Percentiles rank a stretch among this genome's conserved stretches.
These are phyloP conservation scores for Dillenia suffruticosa DNA, from an alignment of 164 flowering plant genomes.

Conservation along the genomic window DNA sequence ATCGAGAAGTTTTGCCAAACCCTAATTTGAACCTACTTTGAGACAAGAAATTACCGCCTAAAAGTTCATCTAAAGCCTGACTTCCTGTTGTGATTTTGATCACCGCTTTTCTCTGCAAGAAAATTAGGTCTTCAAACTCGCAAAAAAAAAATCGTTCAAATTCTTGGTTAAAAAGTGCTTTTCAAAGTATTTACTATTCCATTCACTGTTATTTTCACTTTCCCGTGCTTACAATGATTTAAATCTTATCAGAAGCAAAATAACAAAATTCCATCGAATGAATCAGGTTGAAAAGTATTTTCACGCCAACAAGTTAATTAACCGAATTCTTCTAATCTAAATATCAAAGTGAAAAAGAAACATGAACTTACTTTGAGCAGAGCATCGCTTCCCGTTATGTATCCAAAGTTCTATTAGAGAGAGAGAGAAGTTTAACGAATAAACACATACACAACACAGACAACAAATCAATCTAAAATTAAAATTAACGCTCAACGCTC, in stretches of 20 bases:
- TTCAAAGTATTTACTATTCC: not conserved
- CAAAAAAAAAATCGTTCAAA: not conserved
- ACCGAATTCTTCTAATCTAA: not conserved
- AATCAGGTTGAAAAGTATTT: slow-evolving; percentile 2
- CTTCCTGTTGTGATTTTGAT: slow-evolving; percentile 92
- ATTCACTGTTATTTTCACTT: not conserved
- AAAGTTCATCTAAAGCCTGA: slow-evolving; percentile 90
- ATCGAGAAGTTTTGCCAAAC: not conserved
- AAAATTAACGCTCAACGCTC: not conserved
- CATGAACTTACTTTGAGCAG: slow-evolving; percentile 64
- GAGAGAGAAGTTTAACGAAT: not conserved
- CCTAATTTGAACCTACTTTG: not conserved
- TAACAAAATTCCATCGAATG: not conserved
- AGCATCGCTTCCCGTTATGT: slow-evolving; percentile 95
- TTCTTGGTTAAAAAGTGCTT: not conserved
- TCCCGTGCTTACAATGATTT: not conserved
- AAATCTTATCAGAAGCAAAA: not conserved
- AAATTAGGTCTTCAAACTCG: not conserved
- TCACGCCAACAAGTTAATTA: slow-evolving; percentile 4
- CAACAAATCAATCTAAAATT: not conserved
- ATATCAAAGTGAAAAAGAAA: slow-evolving; percentile 5
- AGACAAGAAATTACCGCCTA: slow-evolving; percentile 62
- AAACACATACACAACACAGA: not conserved
- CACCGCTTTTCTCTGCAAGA: slow-evolving; percentile 72
- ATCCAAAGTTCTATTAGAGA: slow-evolving; percentile 75